phyloP scores from a whole-genome alignment of 371 early-diverging fungal genomes.

The Apophysomyces elegans region DNA sequence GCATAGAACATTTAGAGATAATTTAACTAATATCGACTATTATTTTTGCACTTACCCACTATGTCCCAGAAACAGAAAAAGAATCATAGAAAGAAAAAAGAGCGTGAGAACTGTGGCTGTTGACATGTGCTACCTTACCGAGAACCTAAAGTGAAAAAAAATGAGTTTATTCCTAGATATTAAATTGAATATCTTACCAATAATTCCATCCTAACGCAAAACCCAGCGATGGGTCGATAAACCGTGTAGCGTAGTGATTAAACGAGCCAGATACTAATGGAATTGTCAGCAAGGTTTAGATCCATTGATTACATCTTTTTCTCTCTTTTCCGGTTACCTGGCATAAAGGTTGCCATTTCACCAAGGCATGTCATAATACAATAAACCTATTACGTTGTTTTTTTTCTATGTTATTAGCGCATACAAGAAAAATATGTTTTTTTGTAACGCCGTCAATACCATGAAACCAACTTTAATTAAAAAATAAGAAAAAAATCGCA shows the following conservation, averaged over 20 bases:
- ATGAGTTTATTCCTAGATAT: neutral
- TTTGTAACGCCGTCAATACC: slow-evolving; percentile 25
- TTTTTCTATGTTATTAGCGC: neutral
- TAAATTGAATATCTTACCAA: slow-evolving; percentile 32
- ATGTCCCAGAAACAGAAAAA: neutral
- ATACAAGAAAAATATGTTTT: neutral
- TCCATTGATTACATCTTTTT: neutral
- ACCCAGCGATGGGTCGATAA: slow-evolving; percentile 82
- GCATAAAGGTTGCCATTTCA: slow-evolving; percentile 82
- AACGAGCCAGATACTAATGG: slow-evolving; percentile 86
- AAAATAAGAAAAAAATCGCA: slow-evolving; percentile 11
- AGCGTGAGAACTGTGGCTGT: slow-evolving; percentile 2
- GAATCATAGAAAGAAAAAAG: slow-evolving; percentile 7
- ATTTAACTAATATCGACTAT: neutral
- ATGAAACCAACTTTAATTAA: slow-evolving; percentile 39
- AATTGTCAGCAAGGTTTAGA: slow-evolving; percentile 23
- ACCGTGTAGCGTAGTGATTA: slow-evolving; percentile 81
- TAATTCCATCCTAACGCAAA: slow-evolving; percentile 77
- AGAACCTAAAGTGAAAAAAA: slow-evolving; percentile 31
- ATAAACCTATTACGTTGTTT: slow-evolving; percentile 61
- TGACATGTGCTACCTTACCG: slow-evolving; percentile 31
- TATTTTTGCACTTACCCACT: slow-evolving; percentile 39
- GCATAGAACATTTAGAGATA: neutral
- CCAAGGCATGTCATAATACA: slow-evolving; percentile 83
- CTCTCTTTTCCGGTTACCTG: slow-evolving; percentile 27